phyloP scores from a whole-genome alignment of 106 monocot species.

The Triglochin maritima region DNA sequence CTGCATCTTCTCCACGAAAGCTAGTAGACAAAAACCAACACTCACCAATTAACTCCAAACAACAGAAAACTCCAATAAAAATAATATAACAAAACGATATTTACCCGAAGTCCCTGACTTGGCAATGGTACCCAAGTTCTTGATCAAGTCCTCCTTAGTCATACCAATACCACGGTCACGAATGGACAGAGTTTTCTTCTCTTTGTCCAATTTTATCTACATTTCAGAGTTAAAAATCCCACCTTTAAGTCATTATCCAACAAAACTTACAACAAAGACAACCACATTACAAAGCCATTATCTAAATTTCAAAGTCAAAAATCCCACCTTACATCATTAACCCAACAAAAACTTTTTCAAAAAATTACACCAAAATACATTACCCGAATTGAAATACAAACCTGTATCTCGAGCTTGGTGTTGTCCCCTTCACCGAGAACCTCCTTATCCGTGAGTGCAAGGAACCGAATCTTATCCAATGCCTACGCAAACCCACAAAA shows the following conservation, averaged over 20 bases:
- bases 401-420: slow-evolving; percentile 91
- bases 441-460: slow-evolving; percentile 90
- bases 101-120: slow-evolving; percentile 98
- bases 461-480: slow-evolving; percentile 95
- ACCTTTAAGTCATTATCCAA: neutral
- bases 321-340: too few relatives aligned
- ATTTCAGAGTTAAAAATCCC: slow-evolving; percentile 5
- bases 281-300: neutral
- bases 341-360: too few relatives aligned
- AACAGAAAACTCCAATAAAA: too few relatives aligned
- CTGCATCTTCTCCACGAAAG: slow-evolving; percentile 99
- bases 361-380: too few relatives aligned
- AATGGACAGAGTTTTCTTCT: slow-evolving; percentile 76
- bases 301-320: too few relatives aligned
- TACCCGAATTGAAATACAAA: slow-evolving; percentile 5
- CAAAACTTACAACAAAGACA: neutral
- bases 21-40: slow-evolving; percentile 17
- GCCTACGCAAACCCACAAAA: slow-evolving; percentile 32
- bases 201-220: slow-evolving; percentile 93
- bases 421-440: slow-evolving; percentile 85
- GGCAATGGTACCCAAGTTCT: slow-evolving; percentile 96
- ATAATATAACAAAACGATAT: too few relatives aligned
- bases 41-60: slow-evolving; percentile 1
- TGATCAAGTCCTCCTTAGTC: slow-evolving; percentile 97
- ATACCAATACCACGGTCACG: slow-evolving; percentile 95